Evolutionary conservation across 192 early-diverging fungal genomes (phyloP), one percentile per base, ranked within the genome.

Genomic region (Backusella parvicylindrica): DNA sequence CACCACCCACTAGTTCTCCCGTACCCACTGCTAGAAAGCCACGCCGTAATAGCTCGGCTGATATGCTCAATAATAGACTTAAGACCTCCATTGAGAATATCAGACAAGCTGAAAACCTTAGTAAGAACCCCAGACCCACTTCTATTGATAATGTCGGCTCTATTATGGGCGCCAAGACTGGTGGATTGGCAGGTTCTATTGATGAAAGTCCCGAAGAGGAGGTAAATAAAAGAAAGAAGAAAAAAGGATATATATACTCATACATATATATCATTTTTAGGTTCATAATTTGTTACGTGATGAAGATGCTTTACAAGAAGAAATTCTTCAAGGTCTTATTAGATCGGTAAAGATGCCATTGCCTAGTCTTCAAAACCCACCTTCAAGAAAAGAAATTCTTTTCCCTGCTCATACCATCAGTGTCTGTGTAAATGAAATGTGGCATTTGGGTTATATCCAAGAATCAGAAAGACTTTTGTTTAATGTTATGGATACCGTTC

Each of bases 361-460:
- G 37, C 95, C 95, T 66, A 91, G 84, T 72, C 85, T 91, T 3
- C 92, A 95, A 72, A 89, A 90, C 35, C 83, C 91, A 76, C 95
- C 91, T 32, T 90, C 82, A 68, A 83, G 82, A 81, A 94, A 90
- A 84, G 96, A 96, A 79, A 93, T 99, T 60, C 89, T 98, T 81
- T 98, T 97, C 92, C 96, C 97, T 0, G 94, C 98, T 16, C 96
- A 98, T 70, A 82, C 95, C 36, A 97, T 98, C 68, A 94, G 96
- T 36, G 84, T 91, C 72, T 86, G 88, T 82, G 90, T 93, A 38
- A 90, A 91, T 64, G 94, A 97, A 81, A 91, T 96, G 89, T 89
- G 96, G 86, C 89, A 91, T 80, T 88, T 91, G 79, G 94, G 96
- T 67, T 86, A 95, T 74, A 85, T 92, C 43, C 84, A 88, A 23